A percentile compares a stretch with the other conserved stretches of the same genome.
These are phyloP conservation scores for Globisporangium mamillatum DNA, from an alignment of 352 stramenopile species.

Conservation along the genomic window DNA sequence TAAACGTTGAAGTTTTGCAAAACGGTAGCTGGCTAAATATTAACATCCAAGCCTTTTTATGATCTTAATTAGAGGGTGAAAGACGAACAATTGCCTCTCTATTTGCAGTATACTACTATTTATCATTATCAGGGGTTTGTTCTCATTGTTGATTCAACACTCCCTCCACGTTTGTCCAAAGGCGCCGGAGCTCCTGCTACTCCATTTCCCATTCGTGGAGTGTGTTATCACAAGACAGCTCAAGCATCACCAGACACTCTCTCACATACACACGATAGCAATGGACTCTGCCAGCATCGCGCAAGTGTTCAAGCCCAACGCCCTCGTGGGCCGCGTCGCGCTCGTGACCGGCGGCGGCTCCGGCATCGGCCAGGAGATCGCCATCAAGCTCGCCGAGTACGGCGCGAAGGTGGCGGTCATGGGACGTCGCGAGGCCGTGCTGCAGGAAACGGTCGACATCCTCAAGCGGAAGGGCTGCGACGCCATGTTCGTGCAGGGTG, in stretches of 20 bases:
- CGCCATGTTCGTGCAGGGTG: conserved; percentile 54
- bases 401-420: conserved; percentile 93
- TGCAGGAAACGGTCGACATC: conserved; percentile 80
- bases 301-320: conserved; percentile 55
- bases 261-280: neutral
- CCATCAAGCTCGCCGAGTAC: conserved; percentile 88
- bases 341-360: conserved; percentile 93
- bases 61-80: no score
- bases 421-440: conserved; percentile 86
- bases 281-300: conserved; percentile 58
- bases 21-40: no score
- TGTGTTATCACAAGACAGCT: no score
- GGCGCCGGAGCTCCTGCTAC: no score
- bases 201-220: no score
- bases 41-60: no score
- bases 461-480: conserved; percentile 47
- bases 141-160: no score
- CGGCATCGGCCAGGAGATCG: conserved; percentile 94
- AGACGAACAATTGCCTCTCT: no score
- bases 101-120: no score
- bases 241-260: no score
- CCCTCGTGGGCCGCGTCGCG: conserved; percentile 68
- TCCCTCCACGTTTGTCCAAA: no score
- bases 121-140: no score
- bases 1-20: conserved; percentile 14